A percentile compares a stretch with the other conserved stretches of the same genome.
These are phyloP conservation scores for Polytolypa hystricis DNA, from an alignment of 2,329 filamentous ascomycete genomes.

Conservation along the genomic window DNA sequence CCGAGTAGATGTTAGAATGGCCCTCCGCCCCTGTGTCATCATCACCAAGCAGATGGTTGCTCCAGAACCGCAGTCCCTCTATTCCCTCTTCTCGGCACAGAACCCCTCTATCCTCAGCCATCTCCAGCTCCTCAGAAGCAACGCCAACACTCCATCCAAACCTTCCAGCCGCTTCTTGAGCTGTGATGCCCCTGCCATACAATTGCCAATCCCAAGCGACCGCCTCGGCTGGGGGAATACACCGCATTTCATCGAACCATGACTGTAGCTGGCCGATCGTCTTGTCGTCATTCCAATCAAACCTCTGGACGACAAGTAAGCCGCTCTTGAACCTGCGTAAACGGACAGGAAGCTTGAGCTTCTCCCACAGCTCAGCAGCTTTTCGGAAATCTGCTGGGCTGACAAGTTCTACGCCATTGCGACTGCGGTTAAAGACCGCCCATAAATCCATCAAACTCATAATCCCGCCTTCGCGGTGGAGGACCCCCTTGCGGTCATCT, in stretches of 20 bases:
- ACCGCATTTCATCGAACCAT: conserved; percentile 68
- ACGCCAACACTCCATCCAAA: conserved; percentile 98
- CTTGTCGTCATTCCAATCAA: conserved; percentile 80
- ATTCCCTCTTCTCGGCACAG: conserved; percentile 86
- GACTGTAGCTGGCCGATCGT: conserved; percentile 64
- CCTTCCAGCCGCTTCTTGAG: conserved; percentile 73
- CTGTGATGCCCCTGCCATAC: conserved; percentile 79
- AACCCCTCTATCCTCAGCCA: conserved; percentile 85
- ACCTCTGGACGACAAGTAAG: conserved; percentile 82
- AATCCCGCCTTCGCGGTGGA: conserved; percentile 73
- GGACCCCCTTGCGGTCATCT: conserved; percentile 67
- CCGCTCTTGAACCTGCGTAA: conserved; percentile 84
- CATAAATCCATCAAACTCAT: conserved; percentile 84
- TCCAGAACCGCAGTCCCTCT: conserved; percentile 87
- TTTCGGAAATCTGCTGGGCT: conserved; percentile 87
- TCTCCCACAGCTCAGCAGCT: conserved; percentile 79
- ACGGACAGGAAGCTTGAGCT: conserved; percentile 72
- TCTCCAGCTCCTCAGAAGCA: conserved; percentile 86
- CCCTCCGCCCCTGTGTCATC: conserved; percentile 9
- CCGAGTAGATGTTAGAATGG: no score
- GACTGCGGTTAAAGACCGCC: conserved; percentile 87
- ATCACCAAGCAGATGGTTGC: conserved; percentile 47
- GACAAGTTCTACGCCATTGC: conserved; percentile 87
- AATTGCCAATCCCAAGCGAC: conserved; percentile 62
- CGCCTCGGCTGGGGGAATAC: conserved; percentile 52